Evolutionary conservation across 2,329 filamentous ascomycete genomes (phyloP).

Genomic region (Lasiodiplodia sp.): DNA sequence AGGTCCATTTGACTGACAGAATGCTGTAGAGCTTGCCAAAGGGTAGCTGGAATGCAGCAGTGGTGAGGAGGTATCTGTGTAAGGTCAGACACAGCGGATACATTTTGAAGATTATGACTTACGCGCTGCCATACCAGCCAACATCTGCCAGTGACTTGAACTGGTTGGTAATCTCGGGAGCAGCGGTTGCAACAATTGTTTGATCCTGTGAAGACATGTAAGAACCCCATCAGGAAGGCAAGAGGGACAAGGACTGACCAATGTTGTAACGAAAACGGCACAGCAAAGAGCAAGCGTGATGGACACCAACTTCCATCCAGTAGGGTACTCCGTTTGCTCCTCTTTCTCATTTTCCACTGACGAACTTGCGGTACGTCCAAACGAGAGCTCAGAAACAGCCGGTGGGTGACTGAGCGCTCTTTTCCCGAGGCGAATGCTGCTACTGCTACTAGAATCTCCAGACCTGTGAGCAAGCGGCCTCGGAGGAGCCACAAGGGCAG

Average conservation of each 20-base stretch:
- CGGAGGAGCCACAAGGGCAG: not conserved
- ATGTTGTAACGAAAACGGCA: conserved; percentile 44
- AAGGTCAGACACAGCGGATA: not conserved
- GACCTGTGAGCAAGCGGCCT: conserved; percentile 13
- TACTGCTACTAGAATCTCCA: conserved; percentile 9
- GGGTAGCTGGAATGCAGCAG: conserved; percentile 52
- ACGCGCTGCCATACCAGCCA: conserved; percentile 44
- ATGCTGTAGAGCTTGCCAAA: conserved; percentile 67
- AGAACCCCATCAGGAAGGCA: not conserved
- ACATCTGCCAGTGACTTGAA: conserved; percentile 38
- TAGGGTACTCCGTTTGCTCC: conserved; percentile 32
- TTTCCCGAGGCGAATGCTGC: conserved; percentile 17
- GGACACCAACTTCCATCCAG: conserved; percentile 36
- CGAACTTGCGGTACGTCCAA: not conserved
- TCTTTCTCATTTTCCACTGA: not conserved
- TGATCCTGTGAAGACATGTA: conserved; percentile 22
- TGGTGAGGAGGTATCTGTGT: conserved; percentile 55
- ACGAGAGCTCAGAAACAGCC: conserved; percentile 16
- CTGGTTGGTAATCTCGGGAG: conserved; percentile 40
- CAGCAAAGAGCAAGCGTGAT: conserved; percentile 41
- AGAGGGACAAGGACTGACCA: conserved; percentile 31
- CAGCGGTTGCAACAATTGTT: conserved; percentile 41
- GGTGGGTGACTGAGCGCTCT: conserved; percentile 15
- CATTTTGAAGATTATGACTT: conserved; percentile 40
- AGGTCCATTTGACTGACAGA: conserved; percentile 62